Percentiles rank a stretch among this genome's conserved stretches.
These are phyloP conservation scores for Citrullus amarus DNA, from an alignment of 306 rosid genomes.

Conservation along the genomic window DNA sequence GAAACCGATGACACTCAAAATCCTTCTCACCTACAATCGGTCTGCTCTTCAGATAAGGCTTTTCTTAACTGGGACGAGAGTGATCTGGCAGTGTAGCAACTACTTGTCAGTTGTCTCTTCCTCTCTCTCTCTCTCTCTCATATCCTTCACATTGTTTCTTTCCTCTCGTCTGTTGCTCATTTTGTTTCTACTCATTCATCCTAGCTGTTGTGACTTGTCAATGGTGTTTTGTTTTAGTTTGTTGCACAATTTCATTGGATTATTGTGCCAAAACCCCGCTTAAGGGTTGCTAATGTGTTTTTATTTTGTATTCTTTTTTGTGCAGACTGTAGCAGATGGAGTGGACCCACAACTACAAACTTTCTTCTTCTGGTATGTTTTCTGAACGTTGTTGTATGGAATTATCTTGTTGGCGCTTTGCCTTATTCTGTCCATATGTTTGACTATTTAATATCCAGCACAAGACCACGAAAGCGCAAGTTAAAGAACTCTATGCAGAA, in stretches of 20 bases:
- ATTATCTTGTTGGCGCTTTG: conserved; percentile 15
- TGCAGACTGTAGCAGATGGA: conserved; percentile 68
- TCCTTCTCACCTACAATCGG: neutral
- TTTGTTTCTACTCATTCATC: neutral
- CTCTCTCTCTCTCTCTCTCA: neutral
- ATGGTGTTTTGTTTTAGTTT: neutral
- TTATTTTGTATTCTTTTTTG: neutral
- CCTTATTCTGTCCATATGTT: conserved; percentile 12
- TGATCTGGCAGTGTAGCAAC: neutral
- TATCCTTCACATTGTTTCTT: neutral
- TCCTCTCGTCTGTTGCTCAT: neutral
- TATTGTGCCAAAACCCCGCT: neutral
- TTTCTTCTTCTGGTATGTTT: conserved; percentile 83
- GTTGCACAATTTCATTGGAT: neutral
- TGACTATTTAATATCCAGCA: conserved; percentile 35
- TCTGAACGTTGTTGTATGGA: conserved; percentile 24
- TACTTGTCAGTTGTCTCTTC: neutral
- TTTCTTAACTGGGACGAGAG: neutral
- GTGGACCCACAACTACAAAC: conserved; percentile 59
- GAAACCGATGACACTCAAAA: neutral
- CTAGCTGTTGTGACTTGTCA: neutral
- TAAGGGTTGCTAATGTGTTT: neutral
- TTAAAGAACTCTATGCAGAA: conserved; percentile 29
- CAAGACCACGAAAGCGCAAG: conserved; percentile 43
- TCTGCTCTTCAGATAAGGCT: neutral